Base-by-base conservation (phyloP, 495 filamentous ascomycete species). In the Xylaria sp. region DNA sequence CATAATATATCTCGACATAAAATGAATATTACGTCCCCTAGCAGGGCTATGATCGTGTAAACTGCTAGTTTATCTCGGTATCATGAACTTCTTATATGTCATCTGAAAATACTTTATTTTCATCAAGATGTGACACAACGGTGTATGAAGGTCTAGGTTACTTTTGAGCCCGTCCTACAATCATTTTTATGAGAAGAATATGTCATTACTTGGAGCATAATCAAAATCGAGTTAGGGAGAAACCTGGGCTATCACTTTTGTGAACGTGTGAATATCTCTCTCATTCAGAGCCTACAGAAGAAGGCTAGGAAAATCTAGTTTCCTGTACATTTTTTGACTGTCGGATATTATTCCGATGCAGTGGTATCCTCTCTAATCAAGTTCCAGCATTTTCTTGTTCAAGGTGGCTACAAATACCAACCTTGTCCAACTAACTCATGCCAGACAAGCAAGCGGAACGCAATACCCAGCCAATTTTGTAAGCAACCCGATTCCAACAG, bases 361-460 rank as follows among this genome's bases (percentile, higher is more conserved):
- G 29, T 12, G 55, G 15, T 35, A 26, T 61, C 43, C 17, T 68
- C 37, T 58, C 15, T 29, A 53, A 57, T 43, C 55, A 50, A 35
- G 55, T 19, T 50, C 55, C 29, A 31, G 24, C 43, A 61, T 19
- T 26, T 43, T 1, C 24, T 55, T 67, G 59, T 44, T 55, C 7
- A 57, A 26, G 44, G 64, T 67, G 44, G 62, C 62, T 66, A 69
- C 46, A 8, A 31, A 41, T 50, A 55, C 43, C 9, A n/a, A 63
- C 58, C 67, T 40, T 70, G 58, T 62, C 68, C 68, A 70, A 70
- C 35, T 17, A 43, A n/a, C 21, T 63, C 19, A 33, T 63, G 24
- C 61, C 46, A 70, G 52, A 37, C 40, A 44, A 26, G 59, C 37
- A 59, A 46, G 50, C 40, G 46, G 21, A 35, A 35, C 46, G 21